Base-by-base conservation (phyloP, 2,329 filamentous ascomycete genomes). In the Phaeosphaeriaceae sp. region DNA sequence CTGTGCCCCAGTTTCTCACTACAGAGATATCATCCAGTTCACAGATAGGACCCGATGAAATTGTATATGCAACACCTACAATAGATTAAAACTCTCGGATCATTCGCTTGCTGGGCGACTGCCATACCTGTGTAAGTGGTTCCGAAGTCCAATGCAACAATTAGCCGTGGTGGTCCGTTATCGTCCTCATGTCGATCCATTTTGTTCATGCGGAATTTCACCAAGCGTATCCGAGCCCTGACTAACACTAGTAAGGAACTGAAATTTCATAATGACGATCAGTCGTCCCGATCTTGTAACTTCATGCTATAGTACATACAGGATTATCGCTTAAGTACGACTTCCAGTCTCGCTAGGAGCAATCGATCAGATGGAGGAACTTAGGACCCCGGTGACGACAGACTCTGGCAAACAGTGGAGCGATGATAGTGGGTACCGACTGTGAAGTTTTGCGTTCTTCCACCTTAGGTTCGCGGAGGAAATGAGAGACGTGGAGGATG, bases 1-100 rank as follows among this genome's bases (percentile, higher is more conserved):
- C 17, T 10, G 44, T 3, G 15, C 67, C 70, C 73, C 73, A 75
- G 13, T 68, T 51, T 21, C 44, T 41, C 7, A 70, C 48, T 7
- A 71, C 56, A 19, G 69, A 56, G n/a, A 75, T 72, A 13, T 73
- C 61, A 1, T 56, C 42, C 1, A 75, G 53, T 10, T 33, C 19
- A 27, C 57, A 63, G 25, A 40, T 50, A 10, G 57, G 33, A 3
- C 61, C 51, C 1, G 31, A 42, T 11, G 54, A 56, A 21, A 46
- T 61, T 6, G 61, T 56, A 49, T 53, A 63, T 11, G 61, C 63
- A 19, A 70, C 51, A 15, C 64, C 66, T 68, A 25, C n/a, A 53
- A 2, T 13, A 33, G 9, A 41, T n/a, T 33, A 45, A 9, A 36
- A 13, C 11, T 36, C 31, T 7, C n/a, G n/a, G n/a, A n/a, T 36